Evolutionary conservation across 257 asterid species (phyloP).

Genomic region (Solanum gandarillasii): DNA sequence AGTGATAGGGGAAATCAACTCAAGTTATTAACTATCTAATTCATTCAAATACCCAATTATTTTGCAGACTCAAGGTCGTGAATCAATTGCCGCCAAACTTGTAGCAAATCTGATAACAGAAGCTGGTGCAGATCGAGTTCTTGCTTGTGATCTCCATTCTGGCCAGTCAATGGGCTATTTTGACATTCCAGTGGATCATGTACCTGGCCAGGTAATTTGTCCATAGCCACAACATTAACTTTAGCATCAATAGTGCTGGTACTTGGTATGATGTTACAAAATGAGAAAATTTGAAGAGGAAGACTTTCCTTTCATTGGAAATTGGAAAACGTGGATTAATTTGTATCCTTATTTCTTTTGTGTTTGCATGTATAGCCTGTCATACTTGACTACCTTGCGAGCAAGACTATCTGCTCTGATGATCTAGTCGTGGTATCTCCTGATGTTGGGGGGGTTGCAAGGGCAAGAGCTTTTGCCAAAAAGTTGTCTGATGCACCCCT

Average conservation of each 20-base stretch:
- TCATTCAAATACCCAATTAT: slow-evolving; percentile 3
- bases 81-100: slow-evolving; percentile 83
- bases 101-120: slow-evolving; percentile 80
- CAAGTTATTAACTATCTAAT: background rate
- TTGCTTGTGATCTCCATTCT: slow-evolving; percentile 92
- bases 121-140: slow-evolving; percentile 91
- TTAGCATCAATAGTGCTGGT: background rate
- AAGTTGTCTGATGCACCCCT: slow-evolving; percentile 91
- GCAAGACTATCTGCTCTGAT: slow-evolving; percentile 62
- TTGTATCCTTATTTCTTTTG: background rate
- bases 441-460: slow-evolving; percentile 95
- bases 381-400: slow-evolving; percentile 90
- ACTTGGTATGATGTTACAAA: background rate
- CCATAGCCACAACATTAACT: background rate
- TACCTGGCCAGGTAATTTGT: slow-evolving; percentile 59
- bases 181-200: slow-evolving; percentile 92
- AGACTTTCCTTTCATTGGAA: background rate
- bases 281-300: background rate
- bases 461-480: slow-evolving; percentile 92
- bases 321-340: background rate
- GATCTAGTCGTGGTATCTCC: slow-evolving; percentile 95
- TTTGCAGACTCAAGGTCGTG: slow-evolving; percentile 83
- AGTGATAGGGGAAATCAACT: background rate
- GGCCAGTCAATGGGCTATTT: slow-evolving; percentile 94
- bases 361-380: slow-evolving; percentile 46